Conservation (phyloP, 1,284 basidiomycete species). For the Pterulicium gracile region DNA sequence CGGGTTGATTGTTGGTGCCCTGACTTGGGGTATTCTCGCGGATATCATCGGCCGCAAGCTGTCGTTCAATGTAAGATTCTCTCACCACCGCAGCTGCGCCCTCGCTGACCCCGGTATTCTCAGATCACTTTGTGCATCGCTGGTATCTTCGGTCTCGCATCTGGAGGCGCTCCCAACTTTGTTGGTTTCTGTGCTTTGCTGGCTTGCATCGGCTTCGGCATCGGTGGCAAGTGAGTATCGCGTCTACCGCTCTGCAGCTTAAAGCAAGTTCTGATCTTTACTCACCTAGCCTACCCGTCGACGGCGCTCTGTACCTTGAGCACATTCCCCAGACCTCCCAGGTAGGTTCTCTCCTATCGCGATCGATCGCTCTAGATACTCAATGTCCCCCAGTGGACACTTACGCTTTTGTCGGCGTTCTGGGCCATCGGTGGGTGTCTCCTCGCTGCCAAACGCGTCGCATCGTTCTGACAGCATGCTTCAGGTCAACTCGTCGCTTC, state of each 20-base stretch:
- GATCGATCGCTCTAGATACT: background rate
- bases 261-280: conserved; percentile 2
- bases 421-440: conserved; percentile 42
- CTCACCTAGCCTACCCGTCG: conserved; percentile 34
- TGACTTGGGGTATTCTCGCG: conserved; percentile 39
- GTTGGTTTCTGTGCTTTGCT: conserved; percentile 36
- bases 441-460: background rate
- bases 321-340: conserved; percentile 41
- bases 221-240: conserved; percentile 40
- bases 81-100: background rate
- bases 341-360: conserved; percentile 15
- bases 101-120: background rate
- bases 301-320: conserved; percentile 47
- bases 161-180: conserved; percentile 44
- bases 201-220: conserved; percentile 43
- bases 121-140: conserved; percentile 44
- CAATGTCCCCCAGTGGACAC: conserved; percentile 32
- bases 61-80: conserved; percentile 36
- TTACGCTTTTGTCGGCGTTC: conserved; percentile 56
- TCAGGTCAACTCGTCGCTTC: conserved; percentile 35
- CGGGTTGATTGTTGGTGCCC: conserved; percentile 48
- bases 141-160: conserved; percentile 47
- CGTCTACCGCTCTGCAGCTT: conserved; percentile 2
- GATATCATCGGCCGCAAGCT: conserved; percentile 40
- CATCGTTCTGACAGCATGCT: background rate